Percentiles rank a stretch among this genome's conserved stretches.
phyloP scores from a whole-genome alignment of 2,329 filamentous ascomycete species.

The Elsinoe batatas region DNA sequence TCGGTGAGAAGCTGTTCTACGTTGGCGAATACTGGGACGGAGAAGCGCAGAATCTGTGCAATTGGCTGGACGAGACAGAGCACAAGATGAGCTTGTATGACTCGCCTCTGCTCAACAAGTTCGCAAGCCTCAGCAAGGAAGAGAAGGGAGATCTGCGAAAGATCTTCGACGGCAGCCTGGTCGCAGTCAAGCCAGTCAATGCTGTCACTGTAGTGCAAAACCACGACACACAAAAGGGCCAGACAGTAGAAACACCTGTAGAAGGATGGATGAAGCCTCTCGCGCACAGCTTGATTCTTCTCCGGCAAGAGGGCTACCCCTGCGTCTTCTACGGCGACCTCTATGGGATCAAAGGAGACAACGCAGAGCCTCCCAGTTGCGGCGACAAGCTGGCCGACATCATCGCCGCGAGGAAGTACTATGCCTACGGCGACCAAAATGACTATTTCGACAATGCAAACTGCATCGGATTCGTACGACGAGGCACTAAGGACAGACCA shows the following conservation, averaged over 20 bases:
- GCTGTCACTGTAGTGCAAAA: conserved; percentile 62
- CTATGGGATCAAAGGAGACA: conserved; percentile 49
- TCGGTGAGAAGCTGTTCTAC: conserved; percentile 46
- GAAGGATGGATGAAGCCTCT: conserved; percentile 60
- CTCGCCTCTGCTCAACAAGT: conserved; percentile 58
- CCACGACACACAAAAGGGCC: conserved; percentile 59
- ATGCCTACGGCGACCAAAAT: conserved; percentile 55
- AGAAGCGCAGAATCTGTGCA: conserved; percentile 43
- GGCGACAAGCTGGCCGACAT: conserved; percentile 43
- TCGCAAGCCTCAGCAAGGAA: conserved; percentile 39
- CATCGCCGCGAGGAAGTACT: conserved; percentile 53
- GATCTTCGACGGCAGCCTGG: conserved; percentile 53
- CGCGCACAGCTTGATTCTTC: conserved; percentile 61
- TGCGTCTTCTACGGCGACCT: conserved; percentile 64
- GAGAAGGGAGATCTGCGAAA: conserved; percentile 34
- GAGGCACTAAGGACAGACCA: conserved; percentile 40
- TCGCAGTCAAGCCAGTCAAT: conserved; percentile 43
- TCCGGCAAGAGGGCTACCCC: conserved; percentile 52
- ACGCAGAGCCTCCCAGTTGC: conserved; percentile 39
- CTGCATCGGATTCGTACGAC: conserved; percentile 51
- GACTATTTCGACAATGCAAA: conserved; percentile 53
- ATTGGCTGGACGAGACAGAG: conserved; percentile 43
- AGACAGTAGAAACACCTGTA: conserved; percentile 53
- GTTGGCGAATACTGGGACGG: conserved; percentile 60
- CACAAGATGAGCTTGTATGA: conserved; percentile 47